phyloP scores from a whole-genome alignment of 768 basidiomycete genomes.

The Vishniacozyma victoriae region DNA sequence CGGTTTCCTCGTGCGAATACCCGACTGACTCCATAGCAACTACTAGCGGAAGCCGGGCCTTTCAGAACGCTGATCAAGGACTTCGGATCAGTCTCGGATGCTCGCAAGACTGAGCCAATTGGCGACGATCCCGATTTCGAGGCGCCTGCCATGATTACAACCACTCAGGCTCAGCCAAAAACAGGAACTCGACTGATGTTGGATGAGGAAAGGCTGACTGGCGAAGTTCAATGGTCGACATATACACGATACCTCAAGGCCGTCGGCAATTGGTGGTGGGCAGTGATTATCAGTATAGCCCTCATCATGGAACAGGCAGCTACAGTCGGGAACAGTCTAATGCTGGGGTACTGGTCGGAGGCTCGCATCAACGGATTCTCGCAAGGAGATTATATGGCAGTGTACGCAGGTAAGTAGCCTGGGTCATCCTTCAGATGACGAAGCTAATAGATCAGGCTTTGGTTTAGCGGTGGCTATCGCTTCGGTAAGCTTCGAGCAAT shows the following conservation, averaged over 20 bases:
- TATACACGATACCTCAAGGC: slow-evolving; percentile 54
- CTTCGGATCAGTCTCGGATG: slow-evolving; percentile 53
- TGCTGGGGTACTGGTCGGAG: slow-evolving; percentile 69
- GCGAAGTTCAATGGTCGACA: slow-evolving; percentile 53
- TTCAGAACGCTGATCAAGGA: slow-evolving; percentile 44
- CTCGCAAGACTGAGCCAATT: slow-evolving; percentile 52
- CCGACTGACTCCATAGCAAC: slow-evolving; percentile 10
- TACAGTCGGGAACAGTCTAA: slow-evolving; percentile 60
- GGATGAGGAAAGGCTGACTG: slow-evolving; percentile 57
- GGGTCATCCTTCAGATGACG: too few species aligned
- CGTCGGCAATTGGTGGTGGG: slow-evolving; percentile 50
- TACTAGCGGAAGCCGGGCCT: slow-evolving; percentile 16
- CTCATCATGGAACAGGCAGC: slow-evolving; percentile 54
- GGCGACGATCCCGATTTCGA: too few species aligned
- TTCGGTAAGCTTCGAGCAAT: slow-evolving; percentile 2
- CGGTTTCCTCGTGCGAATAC: background rate
- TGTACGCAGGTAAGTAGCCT: slow-evolving; percentile 47
- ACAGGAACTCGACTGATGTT: slow-evolving; percentile 40
- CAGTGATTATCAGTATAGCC: slow-evolving; percentile 51
- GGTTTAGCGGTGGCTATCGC: slow-evolving; percentile 19
- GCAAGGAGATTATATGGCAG: slow-evolving; percentile 64
- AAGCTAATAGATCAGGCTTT: slow-evolving; percentile 19
- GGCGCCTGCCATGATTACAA: too few species aligned
- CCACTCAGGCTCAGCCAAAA: slow-evolving; percentile 1
- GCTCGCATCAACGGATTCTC: slow-evolving; percentile 55